These are phyloP conservation scores for Colletotrichum sp. DNA, from an alignment of 2,329 filamentous ascomycete genomes.

Conservation along the genomic window DNA sequence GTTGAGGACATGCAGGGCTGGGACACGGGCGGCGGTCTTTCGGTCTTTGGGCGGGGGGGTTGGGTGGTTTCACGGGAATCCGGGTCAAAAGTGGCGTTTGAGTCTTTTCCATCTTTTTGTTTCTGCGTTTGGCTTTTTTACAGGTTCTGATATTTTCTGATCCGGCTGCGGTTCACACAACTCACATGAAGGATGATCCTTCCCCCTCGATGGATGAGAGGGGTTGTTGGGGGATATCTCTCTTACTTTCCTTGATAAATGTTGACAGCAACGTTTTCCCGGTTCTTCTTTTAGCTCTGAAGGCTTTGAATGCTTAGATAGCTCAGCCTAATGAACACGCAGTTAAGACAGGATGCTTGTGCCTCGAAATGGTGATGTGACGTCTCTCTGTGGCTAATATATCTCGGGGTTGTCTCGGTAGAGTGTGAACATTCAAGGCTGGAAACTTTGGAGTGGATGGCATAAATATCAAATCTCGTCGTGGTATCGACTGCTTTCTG, in stretches of 20 bases:
- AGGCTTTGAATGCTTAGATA: slow-evolving; percentile 25
- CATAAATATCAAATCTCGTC: background rate
- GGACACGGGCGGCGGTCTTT: background rate
- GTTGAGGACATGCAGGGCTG: background rate
- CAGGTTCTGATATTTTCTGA: background rate
- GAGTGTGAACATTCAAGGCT: no score
- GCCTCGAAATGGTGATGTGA: background rate
- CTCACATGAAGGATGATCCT: background rate
- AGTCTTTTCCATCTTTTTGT: background rate
- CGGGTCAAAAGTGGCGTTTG: background rate
- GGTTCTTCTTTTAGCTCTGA: background rate
- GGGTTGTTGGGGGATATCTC: background rate
- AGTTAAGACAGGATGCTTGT: background rate
- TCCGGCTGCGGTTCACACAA: background rate
- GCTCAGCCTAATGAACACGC: slow-evolving; percentile 21
- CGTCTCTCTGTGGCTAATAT: background rate
- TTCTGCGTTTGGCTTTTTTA: background rate
- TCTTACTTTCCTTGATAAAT: background rate
- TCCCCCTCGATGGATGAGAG: background rate
- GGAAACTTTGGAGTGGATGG: no score
- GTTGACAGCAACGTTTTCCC: background rate
- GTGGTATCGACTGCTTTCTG: background rate
- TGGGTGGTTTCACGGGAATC: background rate
- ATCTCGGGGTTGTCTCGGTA: no score
- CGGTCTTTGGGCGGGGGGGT: background rate